Evolutionary conservation across 2,329 filamentous ascomycete species (phyloP).

Genomic region (Pestalotiopsis sp.): DNA sequence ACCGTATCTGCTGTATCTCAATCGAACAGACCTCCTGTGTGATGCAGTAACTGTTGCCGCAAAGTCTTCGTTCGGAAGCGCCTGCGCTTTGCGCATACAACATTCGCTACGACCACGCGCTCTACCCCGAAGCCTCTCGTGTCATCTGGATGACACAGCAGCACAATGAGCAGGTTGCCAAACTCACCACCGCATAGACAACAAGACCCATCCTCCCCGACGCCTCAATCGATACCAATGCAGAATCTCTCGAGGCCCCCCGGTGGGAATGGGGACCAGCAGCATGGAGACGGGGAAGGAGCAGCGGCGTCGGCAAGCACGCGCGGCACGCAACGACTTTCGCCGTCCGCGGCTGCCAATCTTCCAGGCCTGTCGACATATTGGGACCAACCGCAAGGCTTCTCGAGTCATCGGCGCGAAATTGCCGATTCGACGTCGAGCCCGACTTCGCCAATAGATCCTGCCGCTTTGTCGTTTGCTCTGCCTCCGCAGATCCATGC

Average conservation of each 20-base stretch:
- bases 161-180: slow-evolving; percentile 38
- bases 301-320: slow-evolving; percentile 22
- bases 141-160: slow-evolving; percentile 37
- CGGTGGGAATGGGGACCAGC: slow-evolving; percentile 13
- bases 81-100: slow-evolving; percentile 25
- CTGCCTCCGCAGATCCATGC: slow-evolving; percentile 53
- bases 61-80: slow-evolving; percentile 20
- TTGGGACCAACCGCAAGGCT: slow-evolving; percentile 53
- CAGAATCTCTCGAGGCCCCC: slow-evolving; percentile 52
- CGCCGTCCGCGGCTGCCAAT: slow-evolving; percentile 33
- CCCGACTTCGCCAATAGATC: slow-evolving; percentile 55
- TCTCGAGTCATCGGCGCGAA: slow-evolving; percentile 36
- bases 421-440: slow-evolving; percentile 35
- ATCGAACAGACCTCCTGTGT: slow-evolving; percentile 14
- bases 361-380: slow-evolving; percentile 51
- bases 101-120: slow-evolving; percentile 19
- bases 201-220: slow-evolving; percentile 45
- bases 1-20: background rate
- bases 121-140: slow-evolving; percentile 11
- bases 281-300: slow-evolving; percentile 22
- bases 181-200: slow-evolving; percentile 44
- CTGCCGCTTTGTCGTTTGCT: slow-evolving; percentile 55
- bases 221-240: slow-evolving; percentile 70
- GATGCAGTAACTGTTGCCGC: slow-evolving; percentile 22
- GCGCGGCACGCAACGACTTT: slow-evolving; percentile 18